phyloP scores from a whole-genome alignment of 805 yeast species.

The Candida krabiensis region DNA sequence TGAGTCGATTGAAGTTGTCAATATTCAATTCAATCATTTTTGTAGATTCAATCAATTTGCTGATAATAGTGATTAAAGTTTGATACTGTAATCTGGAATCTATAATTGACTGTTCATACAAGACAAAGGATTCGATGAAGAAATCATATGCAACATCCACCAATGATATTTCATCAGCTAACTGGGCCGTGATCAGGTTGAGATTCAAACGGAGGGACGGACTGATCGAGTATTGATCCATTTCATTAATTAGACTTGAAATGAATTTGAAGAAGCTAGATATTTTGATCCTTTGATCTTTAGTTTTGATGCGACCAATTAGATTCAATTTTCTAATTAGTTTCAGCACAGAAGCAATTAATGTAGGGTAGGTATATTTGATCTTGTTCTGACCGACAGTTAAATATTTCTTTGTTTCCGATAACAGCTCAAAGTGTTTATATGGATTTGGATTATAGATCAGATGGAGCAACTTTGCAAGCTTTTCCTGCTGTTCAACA shows the following conservation, averaged over 20 bases:
- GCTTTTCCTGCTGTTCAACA: constrained; percentile 51
- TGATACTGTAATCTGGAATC: constrained; percentile 52
- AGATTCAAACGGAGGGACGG: constrained; percentile 41
- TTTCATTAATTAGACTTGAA: constrained; percentile 67
- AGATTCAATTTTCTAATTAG: constrained; percentile 51
- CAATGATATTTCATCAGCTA: constrained; percentile 75
- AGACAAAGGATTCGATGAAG: constrained; percentile 81
- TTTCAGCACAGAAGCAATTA: constrained; percentile 61
- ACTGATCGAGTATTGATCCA: constrained; percentile 42
- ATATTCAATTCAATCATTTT: constrained; percentile 36
- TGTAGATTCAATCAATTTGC: constrained; percentile 43
- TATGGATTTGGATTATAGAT: constrained; percentile 50
- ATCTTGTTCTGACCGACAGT: constrained; percentile 55
- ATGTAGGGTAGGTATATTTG: constrained; percentile 71
- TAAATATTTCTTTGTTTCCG: constrained; percentile 47
- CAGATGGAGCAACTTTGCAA: constrained; percentile 71
- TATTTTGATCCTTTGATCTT: constrained; percentile 21
- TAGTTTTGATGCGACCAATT: constrained; percentile 22
- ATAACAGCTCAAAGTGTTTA: constrained; percentile 45
- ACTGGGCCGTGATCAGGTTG: constrained; percentile 64
- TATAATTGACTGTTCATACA: constrained; percentile 66
- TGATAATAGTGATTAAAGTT: constrained; percentile 45
- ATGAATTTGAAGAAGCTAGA: constrained; percentile 64
- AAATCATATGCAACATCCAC: constrained; percentile 83
- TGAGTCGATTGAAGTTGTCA: constrained; percentile 78